Conservation (phyloP, 2,329 filamentous ascomycete genomes). For the Sporothrix phasma region DNA sequence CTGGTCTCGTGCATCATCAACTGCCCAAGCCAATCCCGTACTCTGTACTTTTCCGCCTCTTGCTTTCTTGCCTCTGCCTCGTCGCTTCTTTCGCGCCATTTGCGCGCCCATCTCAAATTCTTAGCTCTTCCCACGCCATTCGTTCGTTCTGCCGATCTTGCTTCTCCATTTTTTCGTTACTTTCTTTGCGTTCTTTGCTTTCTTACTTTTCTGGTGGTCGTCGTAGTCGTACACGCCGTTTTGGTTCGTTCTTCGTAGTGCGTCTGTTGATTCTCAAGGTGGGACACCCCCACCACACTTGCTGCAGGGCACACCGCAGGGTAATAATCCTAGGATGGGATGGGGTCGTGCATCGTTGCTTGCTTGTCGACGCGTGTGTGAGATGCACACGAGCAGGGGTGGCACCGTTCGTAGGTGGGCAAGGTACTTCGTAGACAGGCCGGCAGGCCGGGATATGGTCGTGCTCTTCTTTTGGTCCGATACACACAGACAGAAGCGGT, state of each 20-base stretch:
- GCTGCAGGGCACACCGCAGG: conserved; percentile 1
- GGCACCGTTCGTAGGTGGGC: no score
- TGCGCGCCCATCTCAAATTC: neutral
- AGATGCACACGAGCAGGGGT: neutral
- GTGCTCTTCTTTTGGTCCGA: neutral
- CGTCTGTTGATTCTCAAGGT: neutral
- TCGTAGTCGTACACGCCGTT: neutral
- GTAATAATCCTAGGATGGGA: neutral
- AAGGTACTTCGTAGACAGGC: neutral
- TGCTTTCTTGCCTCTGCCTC: neutral
- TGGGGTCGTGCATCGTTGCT: neutral
- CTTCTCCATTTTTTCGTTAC: neutral
- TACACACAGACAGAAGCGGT: conserved; percentile 3
- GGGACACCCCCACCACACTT: neutral
- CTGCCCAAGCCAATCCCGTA: neutral
- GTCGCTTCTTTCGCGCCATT: conserved; percentile 5
- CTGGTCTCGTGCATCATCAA: conserved; percentile 2
- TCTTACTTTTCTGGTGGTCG: neutral
- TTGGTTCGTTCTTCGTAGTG: neutral
- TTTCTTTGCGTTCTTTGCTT: neutral
- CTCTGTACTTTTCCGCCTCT: neutral
- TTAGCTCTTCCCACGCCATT: neutral
- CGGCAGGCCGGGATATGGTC: neutral
- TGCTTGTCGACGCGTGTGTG: neutral
- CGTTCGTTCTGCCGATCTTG: neutral